Evolutionary conservation across 129 eudicot genomes (phyloP).

Genomic region (Pseudognaphalium luteoalbum): DNA sequence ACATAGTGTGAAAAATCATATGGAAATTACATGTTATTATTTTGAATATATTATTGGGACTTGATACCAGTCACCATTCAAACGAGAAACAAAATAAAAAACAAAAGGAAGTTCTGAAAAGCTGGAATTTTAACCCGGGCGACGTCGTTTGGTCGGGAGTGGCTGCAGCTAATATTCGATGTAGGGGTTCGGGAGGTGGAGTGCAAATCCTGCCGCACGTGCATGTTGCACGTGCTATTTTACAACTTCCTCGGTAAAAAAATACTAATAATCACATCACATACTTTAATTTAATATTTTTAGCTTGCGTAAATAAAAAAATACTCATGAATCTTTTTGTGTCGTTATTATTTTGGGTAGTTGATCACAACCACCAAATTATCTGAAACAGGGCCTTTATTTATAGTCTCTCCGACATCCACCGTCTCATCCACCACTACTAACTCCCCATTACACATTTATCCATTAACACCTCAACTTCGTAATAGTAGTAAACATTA

Average conservation of each 20-base stretch:
- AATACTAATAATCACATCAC: too few species aligned
- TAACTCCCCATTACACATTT: neutral
- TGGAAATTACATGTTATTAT: neutral
- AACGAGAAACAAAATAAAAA: neutral
- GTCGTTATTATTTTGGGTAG: neutral
- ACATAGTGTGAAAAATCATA: neutral
- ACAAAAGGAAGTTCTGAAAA: constrained; percentile 7
- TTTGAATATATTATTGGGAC: neutral
- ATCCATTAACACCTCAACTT: neutral
- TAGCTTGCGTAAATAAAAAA: neutral
- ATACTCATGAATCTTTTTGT: too few species aligned
- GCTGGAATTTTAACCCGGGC: neutral
- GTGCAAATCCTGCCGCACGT: neutral
- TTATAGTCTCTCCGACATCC: neutral
- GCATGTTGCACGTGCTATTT: neutral
- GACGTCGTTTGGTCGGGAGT: constrained; percentile 17
- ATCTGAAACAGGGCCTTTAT: neutral
- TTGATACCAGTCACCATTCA: neutral
- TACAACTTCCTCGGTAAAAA: neutral
- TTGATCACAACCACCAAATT: neutral
- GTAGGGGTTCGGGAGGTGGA: neutral
- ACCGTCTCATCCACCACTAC: neutral
- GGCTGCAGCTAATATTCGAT: constrained; percentile 13
- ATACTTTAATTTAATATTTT: too few species aligned
- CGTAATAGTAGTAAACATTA: too few species aligned